Evolutionary conservation across 2,329 filamentous ascomycete genomes (phyloP), one percentile per base, ranked within the genome.

Genomic region (Trichoderma koningiopsis): DNA sequence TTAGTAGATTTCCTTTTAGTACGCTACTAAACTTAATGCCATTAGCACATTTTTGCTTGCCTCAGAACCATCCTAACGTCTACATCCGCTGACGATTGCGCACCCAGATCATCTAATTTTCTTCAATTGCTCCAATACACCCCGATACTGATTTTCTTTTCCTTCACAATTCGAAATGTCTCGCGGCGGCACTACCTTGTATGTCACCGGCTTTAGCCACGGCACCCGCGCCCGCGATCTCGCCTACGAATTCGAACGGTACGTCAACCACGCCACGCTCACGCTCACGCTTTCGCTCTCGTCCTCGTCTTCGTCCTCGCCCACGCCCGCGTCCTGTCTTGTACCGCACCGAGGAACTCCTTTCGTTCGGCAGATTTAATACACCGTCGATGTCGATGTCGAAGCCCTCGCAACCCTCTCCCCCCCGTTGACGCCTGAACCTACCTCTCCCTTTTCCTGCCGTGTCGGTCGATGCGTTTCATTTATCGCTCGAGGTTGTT

Each of bases 201-300:
- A 98, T 86, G 95, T 98, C 83, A 97, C 94, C 79, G 96, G 96
- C 88, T 99, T 99, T 84, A 96, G 95, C 88, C 94, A 97, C 84
- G 94, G 95, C 83, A 97, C 95, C 82, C 93, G 96, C 87, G 94
- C 96, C 82, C 93, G 96, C 89, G 94, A 99, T 87, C 92, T 98
- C 82, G 94, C 95, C 86, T 97, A 97, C 92, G 95, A 98, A 88
- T 98, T 98, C 92, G 95, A 98, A 94, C 94, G 95, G 93, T 97
- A 97, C 89, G 94, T 97, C 87, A 86, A 82, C 85, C 83, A 84
- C 79, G 80, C 73, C 75, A 65, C 62, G 62, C 52, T 49, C 62
- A 65, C 52, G 62, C 61, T 40, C 33, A 40, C 61, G 61, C 76
- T 75, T 35, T 63, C 78, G 78, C 74, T 76, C 76, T 76, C 79